Percentiles rank a stretch among this genome's conserved stretches.
Evolutionary conservation across 2,329 filamentous ascomycete genomes (phyloP).

Genomic region (Ramularia collo-cygni): DNA sequence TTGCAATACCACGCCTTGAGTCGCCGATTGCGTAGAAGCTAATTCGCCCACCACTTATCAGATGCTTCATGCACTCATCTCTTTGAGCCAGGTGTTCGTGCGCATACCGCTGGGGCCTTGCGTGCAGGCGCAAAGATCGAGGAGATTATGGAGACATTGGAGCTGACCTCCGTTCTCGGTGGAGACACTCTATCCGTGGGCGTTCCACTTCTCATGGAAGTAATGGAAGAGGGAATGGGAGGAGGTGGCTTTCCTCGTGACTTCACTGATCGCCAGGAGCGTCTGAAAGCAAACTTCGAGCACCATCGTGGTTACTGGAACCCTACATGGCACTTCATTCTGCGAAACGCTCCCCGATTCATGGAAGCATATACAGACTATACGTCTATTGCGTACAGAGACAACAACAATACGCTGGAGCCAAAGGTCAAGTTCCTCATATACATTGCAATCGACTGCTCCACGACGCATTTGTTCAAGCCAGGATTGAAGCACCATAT

Average conservation of each 20-base stretch:
- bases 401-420: slow-evolving; percentile 30
- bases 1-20: too few relatives aligned
- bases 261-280: slow-evolving; percentile 1
- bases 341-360: slow-evolving; percentile 41
- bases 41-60: too few relatives aligned
- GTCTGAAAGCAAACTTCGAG: slow-evolving; percentile 4
- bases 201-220: slow-evolving; percentile 41
- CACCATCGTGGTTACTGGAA: slow-evolving; percentile 5
- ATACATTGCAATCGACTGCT: slow-evolving; percentile 44
- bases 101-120: slow-evolving; percentile 36
- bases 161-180: slow-evolving; percentile 39
- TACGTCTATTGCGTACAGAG: slow-evolving; percentile 35
- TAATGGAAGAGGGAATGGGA: slow-evolving; percentile 37
- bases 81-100: slow-evolving; percentile 37
- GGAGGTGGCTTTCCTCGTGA: not conserved
- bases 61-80: slow-evolving; percentile 41
- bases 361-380: slow-evolving; percentile 44
- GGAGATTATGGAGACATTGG: slow-evolving; percentile 43
- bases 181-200: slow-evolving; percentile 43
- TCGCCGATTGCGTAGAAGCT: too few relatives aligned
- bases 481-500: slow-evolving; percentile 45
- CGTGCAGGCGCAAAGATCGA: slow-evolving; percentile 34
- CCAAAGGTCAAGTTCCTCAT: slow-evolving; percentile 46
- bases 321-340: slow-evolving; percentile 32
- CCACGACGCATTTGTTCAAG: slow-evolving; percentile 43